A percentile compares a stretch with the other conserved stretches of the same genome.
These are phyloP conservation scores for Berkeleyomyces basicola DNA, from an alignment of 2,329 filamentous ascomycete genomes.

Conservation along the genomic window DNA sequence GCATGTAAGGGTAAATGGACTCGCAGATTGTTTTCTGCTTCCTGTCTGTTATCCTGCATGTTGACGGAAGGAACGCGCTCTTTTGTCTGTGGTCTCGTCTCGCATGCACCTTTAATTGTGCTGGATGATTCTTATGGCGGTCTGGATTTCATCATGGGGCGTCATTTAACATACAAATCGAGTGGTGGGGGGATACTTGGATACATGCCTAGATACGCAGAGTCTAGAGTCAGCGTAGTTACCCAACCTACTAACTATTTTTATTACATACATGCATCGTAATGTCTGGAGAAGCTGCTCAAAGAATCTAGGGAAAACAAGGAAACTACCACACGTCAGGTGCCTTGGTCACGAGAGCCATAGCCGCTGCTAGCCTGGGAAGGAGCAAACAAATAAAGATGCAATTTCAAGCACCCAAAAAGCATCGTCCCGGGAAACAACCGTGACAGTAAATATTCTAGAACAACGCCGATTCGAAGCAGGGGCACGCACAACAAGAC, in stretches of 20 bases:
- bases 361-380: not conserved
- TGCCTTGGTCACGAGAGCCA: slow-evolving; percentile 1
- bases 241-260: too few species aligned
- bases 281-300: not conserved
- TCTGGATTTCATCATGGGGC: not conserved
- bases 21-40: not conserved
- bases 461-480: not conserved
- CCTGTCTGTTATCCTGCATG: not conserved
- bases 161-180: not conserved
- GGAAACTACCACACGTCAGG: not conserved
- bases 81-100: too few species aligned
- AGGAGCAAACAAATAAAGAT: not conserved
- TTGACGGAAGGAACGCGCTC: not conserved
- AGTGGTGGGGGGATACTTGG: not conserved
- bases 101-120: too few species aligned
- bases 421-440: too few species aligned
- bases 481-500: not conserved
- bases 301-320: not conserved
- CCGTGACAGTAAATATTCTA: not conserved
- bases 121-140: not conserved
- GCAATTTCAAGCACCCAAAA: too few species aligned
- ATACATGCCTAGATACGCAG: not conserved
- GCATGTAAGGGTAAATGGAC: not conserved
- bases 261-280: not conserved
- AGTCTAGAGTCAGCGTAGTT: not conserved